Conservation (phyloP, 768 basidiomycete species). For the Cyathus striatus region DNA sequence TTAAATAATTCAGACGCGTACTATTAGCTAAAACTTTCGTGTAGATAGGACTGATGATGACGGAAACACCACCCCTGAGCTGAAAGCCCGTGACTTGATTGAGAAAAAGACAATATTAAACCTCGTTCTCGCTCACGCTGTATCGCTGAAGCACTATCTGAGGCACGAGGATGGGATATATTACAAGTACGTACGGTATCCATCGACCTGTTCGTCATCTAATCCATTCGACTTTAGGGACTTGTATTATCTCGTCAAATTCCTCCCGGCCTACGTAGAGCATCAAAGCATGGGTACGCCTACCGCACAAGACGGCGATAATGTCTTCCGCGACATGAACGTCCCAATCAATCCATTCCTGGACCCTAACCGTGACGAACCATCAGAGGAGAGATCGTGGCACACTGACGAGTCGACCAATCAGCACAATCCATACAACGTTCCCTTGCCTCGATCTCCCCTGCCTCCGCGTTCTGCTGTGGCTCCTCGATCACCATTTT, state of each 20-base stretch:
- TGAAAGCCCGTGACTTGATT: slow-evolving; percentile 32
- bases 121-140: slow-evolving; percentile 42
- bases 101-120: slow-evolving; percentile 54
- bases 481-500: not conserved
- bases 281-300: slow-evolving; percentile 17
- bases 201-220: not conserved
- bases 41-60: not conserved
- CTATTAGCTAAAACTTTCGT: not conserved
- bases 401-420: no score
- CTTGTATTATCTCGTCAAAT: slow-evolving; percentile 66
- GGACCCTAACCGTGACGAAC: slow-evolving; percentile 3
- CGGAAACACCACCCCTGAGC: no score
- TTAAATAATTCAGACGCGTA: not conserved
- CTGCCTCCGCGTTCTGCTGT: not conserved
- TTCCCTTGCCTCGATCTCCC: not conserved
- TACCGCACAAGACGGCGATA: not conserved
- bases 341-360: not conserved
- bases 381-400: not conserved
- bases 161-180: slow-evolving; percentile 30
- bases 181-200: slow-evolving; percentile 9
- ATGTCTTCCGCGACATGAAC: not conserved
- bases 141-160: slow-evolving; percentile 52
- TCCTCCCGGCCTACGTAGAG: slow-evolving; percentile 55
- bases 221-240: slow-evolving; percentile 27
- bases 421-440: not conserved